Evolutionary conservation across 345 rosid genomes (phyloP).

Genomic region (Durio zibethinus): DNA sequence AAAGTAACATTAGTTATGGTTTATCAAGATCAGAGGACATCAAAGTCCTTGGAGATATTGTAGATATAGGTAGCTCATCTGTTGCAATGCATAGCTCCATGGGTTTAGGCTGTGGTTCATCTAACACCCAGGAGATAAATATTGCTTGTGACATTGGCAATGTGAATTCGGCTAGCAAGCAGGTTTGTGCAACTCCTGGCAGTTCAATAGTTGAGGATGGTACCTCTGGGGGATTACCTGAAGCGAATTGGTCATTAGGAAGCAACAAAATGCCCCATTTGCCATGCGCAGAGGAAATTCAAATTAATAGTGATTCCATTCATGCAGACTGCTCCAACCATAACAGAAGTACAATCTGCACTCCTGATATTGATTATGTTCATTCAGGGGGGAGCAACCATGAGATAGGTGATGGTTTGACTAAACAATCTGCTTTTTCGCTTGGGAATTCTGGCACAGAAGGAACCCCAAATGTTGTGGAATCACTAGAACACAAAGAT

Average conservation of each 20-base stretch:
- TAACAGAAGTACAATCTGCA: background rate
- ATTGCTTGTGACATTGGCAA: constrained; percentile 23
- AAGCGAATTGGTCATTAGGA: constrained; percentile 6
- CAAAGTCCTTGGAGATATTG: constrained; percentile 20
- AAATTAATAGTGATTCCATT: constrained; percentile 1
- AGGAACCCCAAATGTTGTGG: constrained; percentile 18
- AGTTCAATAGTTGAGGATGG: constrained; percentile 25
- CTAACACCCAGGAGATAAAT: constrained; percentile 23
- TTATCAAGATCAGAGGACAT: constrained; percentile 26
- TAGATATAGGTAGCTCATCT: constrained; percentile 22
- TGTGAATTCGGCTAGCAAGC: constrained; percentile 23
- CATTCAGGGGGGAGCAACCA: constrained; percentile 17
- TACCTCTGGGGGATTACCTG: constrained; percentile 24
- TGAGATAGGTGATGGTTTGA: constrained; percentile 18
- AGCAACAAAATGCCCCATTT: background rate
- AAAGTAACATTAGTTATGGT: constrained; percentile 23
- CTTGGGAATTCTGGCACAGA: constrained; percentile 19
- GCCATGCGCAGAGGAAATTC: constrained; percentile 22
- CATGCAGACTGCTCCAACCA: constrained; percentile 16
- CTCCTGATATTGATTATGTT: constrained; percentile 18
- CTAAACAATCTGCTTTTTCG: constrained; percentile 28
- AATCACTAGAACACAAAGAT: constrained; percentile 24
- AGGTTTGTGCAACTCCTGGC: constrained; percentile 14
- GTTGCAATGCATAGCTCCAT: constrained; percentile 3
- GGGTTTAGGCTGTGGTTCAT: constrained; percentile 9